Evolutionary conservation across 345 rosid species (phyloP).

Genomic region (Populus deltoides): DNA sequence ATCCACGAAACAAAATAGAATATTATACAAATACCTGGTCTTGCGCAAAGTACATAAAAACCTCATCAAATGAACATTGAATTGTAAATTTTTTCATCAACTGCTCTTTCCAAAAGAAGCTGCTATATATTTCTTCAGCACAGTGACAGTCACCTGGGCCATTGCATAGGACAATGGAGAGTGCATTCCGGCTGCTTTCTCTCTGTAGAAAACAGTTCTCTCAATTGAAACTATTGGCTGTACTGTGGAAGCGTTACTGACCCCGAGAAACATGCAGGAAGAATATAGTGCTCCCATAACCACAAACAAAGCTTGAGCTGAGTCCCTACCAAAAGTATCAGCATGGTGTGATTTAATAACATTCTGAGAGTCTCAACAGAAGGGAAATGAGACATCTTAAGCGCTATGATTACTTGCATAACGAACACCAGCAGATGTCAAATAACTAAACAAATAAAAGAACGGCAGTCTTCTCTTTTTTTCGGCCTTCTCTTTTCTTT

Average conservation of each 20-base stretch:
- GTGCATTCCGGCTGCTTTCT: slow-evolving; percentile 88
- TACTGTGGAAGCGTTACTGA: slow-evolving; percentile 79
- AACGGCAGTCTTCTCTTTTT: not conserved
- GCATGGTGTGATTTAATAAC: not conserved
- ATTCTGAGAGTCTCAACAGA: not conserved
- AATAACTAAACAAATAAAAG: not conserved
- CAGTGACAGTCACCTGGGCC: slow-evolving; percentile 54
- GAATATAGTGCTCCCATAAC: slow-evolving; percentile 89
- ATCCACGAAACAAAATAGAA: no score
- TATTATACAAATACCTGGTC: no score
- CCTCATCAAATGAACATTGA: not conserved
- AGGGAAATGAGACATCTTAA: not conserved
- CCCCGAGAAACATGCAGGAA: slow-evolving; percentile 78
- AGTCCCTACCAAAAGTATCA: slow-evolving; percentile 26
- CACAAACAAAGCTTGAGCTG: slow-evolving; percentile 54
- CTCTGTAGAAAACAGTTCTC: slow-evolving; percentile 88
- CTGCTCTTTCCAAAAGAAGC: not conserved
- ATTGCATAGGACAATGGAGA: slow-evolving; percentile 68
- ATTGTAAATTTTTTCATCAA: not conserved
- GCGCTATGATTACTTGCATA: not conserved
- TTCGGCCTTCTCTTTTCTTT: not conserved
- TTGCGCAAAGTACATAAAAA: no score
- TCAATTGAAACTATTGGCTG: slow-evolving; percentile 88
- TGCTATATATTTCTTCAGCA: not conserved
- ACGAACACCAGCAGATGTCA: not conserved